These are phyloP conservation scores for Citrus medica DNA, from an alignment of 345 rosid species.

Conservation along the genomic window DNA sequence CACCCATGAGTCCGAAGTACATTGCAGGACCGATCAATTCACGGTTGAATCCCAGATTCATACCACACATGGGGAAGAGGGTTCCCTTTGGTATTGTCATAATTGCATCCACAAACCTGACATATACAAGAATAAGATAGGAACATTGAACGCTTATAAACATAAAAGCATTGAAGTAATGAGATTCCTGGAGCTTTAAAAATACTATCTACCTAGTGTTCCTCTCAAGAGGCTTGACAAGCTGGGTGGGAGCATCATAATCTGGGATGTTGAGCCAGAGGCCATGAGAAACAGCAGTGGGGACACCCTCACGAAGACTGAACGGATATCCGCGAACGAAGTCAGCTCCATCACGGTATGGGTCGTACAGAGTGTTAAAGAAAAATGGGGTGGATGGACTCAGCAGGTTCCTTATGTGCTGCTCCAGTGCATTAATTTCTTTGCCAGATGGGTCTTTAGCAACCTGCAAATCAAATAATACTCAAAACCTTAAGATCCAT, in stretches of 20 bases:
- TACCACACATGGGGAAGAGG: constrained; percentile 91
- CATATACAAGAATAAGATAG: constrained; percentile 6
- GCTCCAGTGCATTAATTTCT: constrained; percentile 84
- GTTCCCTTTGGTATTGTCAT: constrained; percentile 86
- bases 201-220: constrained; percentile 54
- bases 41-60: constrained; percentile 80
- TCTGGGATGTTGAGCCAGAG: constrained; percentile 97
- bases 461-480: constrained; percentile 41
- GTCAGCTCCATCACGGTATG: constrained; percentile 80
- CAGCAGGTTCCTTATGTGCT: constrained; percentile 81
- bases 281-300: constrained; percentile 86
- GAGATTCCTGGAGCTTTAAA: background rate
- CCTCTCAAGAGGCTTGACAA: constrained; percentile 89
- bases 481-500: background rate
- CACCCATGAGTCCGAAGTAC: constrained; percentile 93
- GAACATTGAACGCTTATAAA: background rate
- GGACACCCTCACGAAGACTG: constrained; percentile 88
- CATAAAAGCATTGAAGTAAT: background rate
- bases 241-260: constrained; percentile 93
- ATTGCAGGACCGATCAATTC: constrained; percentile 83
- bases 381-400: constrained; percentile 76
- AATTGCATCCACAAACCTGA: constrained; percentile 76
- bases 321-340: constrained; percentile 94
- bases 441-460: constrained; percentile 86
- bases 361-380: constrained; percentile 90